Evolutionary conservation across 495 filamentous ascomycete species (phyloP).

Genomic region (Usnea hakonensis): DNA sequence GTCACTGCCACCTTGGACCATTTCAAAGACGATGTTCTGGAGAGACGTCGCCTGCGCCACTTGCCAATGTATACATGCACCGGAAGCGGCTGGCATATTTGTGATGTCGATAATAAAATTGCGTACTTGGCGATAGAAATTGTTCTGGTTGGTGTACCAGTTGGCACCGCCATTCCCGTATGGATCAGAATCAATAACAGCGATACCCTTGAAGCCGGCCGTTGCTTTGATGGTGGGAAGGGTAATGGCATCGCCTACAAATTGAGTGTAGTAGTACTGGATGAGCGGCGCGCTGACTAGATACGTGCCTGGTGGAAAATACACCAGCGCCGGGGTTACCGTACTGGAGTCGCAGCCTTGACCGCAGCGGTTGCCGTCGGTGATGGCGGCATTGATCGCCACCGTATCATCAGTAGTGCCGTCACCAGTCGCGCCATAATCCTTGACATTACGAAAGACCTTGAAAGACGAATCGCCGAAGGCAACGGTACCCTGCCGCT

Average conservation of each 20-base stretch:
- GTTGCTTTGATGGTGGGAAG: slow-evolving; percentile 72
- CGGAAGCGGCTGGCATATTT: slow-evolving; percentile 52
- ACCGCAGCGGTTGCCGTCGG: slow-evolving; percentile 68
- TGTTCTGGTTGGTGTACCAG: slow-evolving; percentile 93
- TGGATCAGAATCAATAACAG: slow-evolving; percentile 82
- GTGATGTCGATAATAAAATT: slow-evolving; percentile 89
- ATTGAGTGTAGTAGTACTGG: slow-evolving; percentile 73
- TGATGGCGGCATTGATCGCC: slow-evolving; percentile 83
- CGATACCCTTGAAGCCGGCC: slow-evolving; percentile 70
- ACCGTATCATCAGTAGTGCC: slow-evolving; percentile 76
- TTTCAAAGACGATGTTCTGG: slow-evolving; percentile 86
- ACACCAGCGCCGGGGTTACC: slow-evolving; percentile 63
- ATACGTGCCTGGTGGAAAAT: slow-evolving; percentile 76
- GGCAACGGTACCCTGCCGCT: slow-evolving; percentile 60
- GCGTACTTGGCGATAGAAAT: slow-evolving; percentile 94
- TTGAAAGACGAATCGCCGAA: slow-evolving; percentile 58
- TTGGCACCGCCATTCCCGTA: slow-evolving; percentile 56
- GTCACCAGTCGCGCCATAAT: slow-evolving; percentile 72
- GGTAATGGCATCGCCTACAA: slow-evolving; percentile 64
- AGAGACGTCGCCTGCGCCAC: slow-evolving; percentile 89
- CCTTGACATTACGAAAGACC: slow-evolving; percentile 81
- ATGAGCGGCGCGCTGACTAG: slow-evolving; percentile 59
- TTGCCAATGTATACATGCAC: slow-evolving; percentile 94
- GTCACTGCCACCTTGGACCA: slow-evolving; percentile 60
- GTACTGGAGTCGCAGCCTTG: slow-evolving; percentile 76